Evolutionary conservation across 768 basidiomycete genomes (phyloP).

Genomic region (Paxillus involutus): DNA sequence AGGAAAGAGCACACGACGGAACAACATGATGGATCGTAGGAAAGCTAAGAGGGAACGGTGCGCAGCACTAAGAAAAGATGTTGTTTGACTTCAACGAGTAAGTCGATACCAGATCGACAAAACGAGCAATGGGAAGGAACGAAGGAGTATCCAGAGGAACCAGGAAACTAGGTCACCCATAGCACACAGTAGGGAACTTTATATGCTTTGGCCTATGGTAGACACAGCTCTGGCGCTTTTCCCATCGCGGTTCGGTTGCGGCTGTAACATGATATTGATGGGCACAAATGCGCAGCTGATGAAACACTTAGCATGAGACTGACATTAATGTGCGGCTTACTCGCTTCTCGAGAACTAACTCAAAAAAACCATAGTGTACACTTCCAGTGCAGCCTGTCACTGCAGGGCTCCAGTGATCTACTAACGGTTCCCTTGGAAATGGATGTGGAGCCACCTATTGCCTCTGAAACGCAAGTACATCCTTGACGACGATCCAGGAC

Average conservation of each 20-base stretch:
- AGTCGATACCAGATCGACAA: not conserved
- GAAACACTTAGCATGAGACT: not conserved
- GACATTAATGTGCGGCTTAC: not conserved
- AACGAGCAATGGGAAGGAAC: not conserved
- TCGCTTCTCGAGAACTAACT: not conserved
- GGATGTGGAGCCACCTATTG: not conserved
- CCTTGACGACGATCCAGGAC: not conserved
- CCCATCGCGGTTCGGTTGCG: not conserved
- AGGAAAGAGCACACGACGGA: constrained; percentile 26
- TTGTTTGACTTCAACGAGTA: not conserved
- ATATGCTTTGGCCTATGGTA: not conserved
- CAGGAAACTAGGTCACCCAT: not conserved
- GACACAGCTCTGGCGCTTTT: not conserved
- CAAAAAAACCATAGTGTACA: not conserved
- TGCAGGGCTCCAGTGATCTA: not conserved
- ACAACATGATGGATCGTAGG: constrained; percentile 21
- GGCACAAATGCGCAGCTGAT: not conserved
- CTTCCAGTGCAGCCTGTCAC: not conserved
- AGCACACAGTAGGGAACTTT: not conserved
- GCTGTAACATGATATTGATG: not conserved
- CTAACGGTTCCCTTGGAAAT: not conserved
- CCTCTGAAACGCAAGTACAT: not conserved
- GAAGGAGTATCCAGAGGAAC: not conserved
- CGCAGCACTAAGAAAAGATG: not conserved
- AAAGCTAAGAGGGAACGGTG: not conserved